Evolutionary conservation across 1,284 basidiomycete genomes (phyloP), one percentile per base, ranked within the genome.

Genomic region (Gomphus bonarii): DNA sequence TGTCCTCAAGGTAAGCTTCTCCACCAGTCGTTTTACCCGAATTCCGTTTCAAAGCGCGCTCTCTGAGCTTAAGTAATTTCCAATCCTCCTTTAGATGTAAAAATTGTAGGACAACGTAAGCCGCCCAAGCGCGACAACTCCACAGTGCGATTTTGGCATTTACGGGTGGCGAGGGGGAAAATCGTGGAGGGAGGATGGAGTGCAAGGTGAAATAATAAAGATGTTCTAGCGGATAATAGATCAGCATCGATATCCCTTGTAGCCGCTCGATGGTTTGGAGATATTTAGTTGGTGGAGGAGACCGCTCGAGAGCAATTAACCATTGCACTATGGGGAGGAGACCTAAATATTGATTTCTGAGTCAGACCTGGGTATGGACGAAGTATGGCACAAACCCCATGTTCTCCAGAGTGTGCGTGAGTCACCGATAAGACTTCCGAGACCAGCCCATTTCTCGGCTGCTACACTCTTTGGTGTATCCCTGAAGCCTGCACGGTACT

Each of bases 161-260:
- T 60, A 82, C 71, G 35, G 85, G 64, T 3, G 65, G 66, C 48
- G 81, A 69, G 10, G 64, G 57, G 36, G 63, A 61, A 1, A 58
- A 60, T 57, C 65, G 66, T 12, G 66, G 68, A 5, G 84, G 81
- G 53, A 90, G 76, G 54, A 91, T 71, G 18, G 76, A 74, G 63
- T 88, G 81, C 1, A 78, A 73, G 30, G 77, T 70, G 57, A 92
- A 74, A 66, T 88, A 91, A 64, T 78, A 85, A 33, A 87, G 68
- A 64, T 91, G 87, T 65, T 92, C 88, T 54, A 92, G 74, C 1
- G 88, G 88, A 65, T 87, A 92, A 72, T 87, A 92, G 1, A 74
- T 77, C 18, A 92, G 72, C 88, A 92, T 91, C 0, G 85, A 81
- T 84, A 87, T 88, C 18, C 84, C 88, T 67, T 92, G 89, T 9